Conservation (phyloP, 192 early-diverging fungal species). For the Backusella tarrabulga region DNA sequence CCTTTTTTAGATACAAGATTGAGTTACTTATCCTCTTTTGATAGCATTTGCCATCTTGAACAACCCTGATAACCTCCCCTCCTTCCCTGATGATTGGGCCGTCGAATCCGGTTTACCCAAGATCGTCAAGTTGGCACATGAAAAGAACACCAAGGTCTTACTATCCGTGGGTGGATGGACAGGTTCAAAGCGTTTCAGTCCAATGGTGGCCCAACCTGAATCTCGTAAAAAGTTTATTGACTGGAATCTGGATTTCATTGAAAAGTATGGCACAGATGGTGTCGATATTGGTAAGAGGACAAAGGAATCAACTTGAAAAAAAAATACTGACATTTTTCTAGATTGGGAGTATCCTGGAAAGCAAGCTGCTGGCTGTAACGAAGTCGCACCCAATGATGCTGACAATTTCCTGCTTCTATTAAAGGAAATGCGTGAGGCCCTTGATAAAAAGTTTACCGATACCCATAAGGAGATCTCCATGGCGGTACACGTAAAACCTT, state of each 20-base stretch:
- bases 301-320: not conserved
- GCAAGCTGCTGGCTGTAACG: slow-evolving; percentile 55
- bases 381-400: slow-evolving; percentile 46
- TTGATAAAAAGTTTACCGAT: slow-evolving; percentile 43
- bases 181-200: slow-evolving; percentile 62
- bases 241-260: slow-evolving; percentile 51
- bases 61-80: slow-evolving; percentile 39
- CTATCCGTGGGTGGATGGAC: slow-evolving; percentile 77
- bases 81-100: slow-evolving; percentile 29
- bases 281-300: slow-evolving; percentile 49
- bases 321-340: slow-evolving; percentile 1
- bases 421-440: slow-evolving; percentile 44
- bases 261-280: slow-evolving; percentile 57
- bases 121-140: slow-evolving; percentile 45
- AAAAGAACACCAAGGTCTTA: slow-evolving; percentile 47
- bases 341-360: slow-evolving; percentile 66
- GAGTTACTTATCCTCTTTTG: not conserved
- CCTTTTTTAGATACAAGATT: not conserved
- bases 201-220: slow-evolving; percentile 46
- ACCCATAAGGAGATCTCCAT: slow-evolving; percentile 53
- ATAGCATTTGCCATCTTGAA: slow-evolving; percentile 49
- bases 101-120: slow-evolving; percentile 34
- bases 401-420: slow-evolving; percentile 54
- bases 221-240: slow-evolving; percentile 57
- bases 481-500: slow-evolving; percentile 60